Conservation (phyloP, 371 early-diverging fungal species). For the Mortierella sp. region DNA sequence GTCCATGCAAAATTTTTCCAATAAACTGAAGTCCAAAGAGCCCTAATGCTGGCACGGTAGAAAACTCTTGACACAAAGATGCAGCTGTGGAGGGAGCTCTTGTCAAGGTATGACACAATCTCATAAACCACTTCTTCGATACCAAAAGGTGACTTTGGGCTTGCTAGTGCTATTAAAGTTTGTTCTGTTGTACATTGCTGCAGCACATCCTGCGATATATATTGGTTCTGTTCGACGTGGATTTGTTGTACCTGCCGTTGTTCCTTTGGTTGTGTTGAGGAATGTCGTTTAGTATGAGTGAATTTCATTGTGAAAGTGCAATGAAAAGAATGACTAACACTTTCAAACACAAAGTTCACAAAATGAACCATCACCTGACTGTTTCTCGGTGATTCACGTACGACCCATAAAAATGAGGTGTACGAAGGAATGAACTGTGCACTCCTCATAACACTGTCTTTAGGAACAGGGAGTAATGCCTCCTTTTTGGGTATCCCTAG, state of each 20-base stretch:
- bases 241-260: background rate
- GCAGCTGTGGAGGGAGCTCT: constrained; percentile 34
- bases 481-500: background rate
- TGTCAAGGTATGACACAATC: constrained; percentile 42
- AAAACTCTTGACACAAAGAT: constrained; percentile 41
- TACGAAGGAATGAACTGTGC: too few species aligned
- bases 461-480: background rate
- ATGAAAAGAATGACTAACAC: background rate
- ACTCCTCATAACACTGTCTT: background rate
- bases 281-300: background rate
- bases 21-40: constrained; percentile 36
- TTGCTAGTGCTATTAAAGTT: background rate
- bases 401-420: background rate
- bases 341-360: background rate
- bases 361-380: too few species aligned
- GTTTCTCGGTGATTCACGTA: too few species aligned
- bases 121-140: constrained; percentile 48
- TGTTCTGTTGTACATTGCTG: background rate
- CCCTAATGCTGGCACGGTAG: constrained; percentile 38
- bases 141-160: constrained; percentile 34
- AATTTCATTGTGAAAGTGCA: background rate
- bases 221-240: background rate
- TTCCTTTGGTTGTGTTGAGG: background rate
- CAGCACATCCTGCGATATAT: background rate
- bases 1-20: constrained; percentile 34